Base-by-base conservation (phyloP, 371 early-diverging fungal species). In the Mucor racemosus region DNA sequence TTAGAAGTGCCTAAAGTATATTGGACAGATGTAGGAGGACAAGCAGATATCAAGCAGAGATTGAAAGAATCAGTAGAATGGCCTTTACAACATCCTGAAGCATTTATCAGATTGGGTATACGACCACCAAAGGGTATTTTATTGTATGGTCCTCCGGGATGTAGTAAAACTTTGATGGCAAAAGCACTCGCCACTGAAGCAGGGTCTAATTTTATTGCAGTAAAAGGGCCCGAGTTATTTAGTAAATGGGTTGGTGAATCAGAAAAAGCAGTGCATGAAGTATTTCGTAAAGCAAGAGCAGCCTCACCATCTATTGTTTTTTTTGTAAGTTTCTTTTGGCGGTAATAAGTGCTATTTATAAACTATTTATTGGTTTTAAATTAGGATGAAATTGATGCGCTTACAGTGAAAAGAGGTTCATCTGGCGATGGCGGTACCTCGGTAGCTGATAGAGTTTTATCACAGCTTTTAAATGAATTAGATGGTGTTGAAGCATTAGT, bases 201-300 rank as follows among this genome's bases (percentile, higher is more conserved):
- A 1, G 95, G 95, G 0, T 79, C 98, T n/a, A 97, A 98, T 75
- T 99, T 99, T 76, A 89, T 98, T 63, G 97, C 98, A 1, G 95
- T 99, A 11, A 97, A 98, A 63, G 99, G 99, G 0, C 98, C 99
- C 3, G 98, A 99, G 87, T 80, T 98, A 5, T 95, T 97, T 71
- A 96, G 94, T 82, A 97, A 97, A 77, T 99, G 95, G 94, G 99
- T 99, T 5, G 99, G 99, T 58, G 99, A 99, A 73, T 96, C 96
- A 1, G 99, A 99, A 78, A 97, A 97, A 76, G 96, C 97, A 3
- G 93, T 99, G 3, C 88, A 92, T n/a, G 94, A 95, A 65, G 90
- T 98, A 19, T 99, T 99, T 73, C 84, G 91, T 55, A 94, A 94
- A 77, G 99, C 99, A 10, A 81, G 98, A 14, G 94, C 93, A 0